Conservation (phyloP, 345 rosid genomes). For the Lepidium didymum region DNA sequence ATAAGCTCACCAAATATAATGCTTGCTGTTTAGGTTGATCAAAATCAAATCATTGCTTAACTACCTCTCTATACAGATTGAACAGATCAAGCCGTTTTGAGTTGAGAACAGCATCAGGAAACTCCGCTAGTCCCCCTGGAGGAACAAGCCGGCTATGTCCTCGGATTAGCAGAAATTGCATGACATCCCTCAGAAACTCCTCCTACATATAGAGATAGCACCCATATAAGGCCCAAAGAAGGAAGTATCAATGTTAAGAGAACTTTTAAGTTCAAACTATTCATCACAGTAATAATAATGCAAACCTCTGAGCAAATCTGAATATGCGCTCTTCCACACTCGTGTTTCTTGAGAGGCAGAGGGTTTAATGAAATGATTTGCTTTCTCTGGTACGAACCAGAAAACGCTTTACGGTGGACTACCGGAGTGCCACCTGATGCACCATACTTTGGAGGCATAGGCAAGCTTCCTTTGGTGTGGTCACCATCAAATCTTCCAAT, state of each 20-base stretch:
- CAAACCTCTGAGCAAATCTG: constrained; percentile 94
- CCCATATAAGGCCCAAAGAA: background rate
- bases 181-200: constrained; percentile 93
- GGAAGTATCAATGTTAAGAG: background rate
- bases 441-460: constrained; percentile 60
- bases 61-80: constrained; percentile 95
- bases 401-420: constrained; percentile 62
- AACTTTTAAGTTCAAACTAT: background rate
- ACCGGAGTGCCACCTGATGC: constrained; percentile 42
- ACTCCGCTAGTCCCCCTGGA: constrained; percentile 86
- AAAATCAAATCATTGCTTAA: background rate
- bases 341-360: constrained; percentile 90
- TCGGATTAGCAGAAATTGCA: constrained; percentile 88
- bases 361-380: constrained; percentile 93
- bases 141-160: constrained; percentile 98
- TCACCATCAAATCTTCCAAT: constrained; percentile 71
- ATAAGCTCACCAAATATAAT: constrained; percentile 5
- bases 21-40: background rate
- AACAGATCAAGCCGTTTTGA: constrained; percentile 95
- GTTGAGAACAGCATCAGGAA: constrained; percentile 94
- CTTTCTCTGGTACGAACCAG: constrained; percentile 81
- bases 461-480: constrained; percentile 53
- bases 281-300: background rate
- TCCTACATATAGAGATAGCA: constrained; percentile 49
- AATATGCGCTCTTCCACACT: constrained; percentile 92